These are phyloP conservation scores for Leccinum obscurum DNA, from an alignment of 768 basidiomycete species.

Conservation along the genomic window DNA sequence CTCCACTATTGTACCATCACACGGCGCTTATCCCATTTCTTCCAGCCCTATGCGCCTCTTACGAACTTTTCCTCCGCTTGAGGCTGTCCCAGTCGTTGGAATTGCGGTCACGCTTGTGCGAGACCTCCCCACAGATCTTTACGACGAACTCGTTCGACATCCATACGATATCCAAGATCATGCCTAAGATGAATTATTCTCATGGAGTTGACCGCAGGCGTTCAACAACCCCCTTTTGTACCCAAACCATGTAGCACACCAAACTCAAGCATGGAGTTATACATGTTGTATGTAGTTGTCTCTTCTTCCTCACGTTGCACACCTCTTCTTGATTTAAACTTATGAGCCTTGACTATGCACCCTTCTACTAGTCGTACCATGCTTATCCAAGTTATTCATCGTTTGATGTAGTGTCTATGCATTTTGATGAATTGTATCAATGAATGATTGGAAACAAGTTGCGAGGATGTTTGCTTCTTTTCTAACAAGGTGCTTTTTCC, in stretches of 20 bases:
- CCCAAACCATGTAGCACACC: constrained; percentile 26
- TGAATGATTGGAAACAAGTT: not conserved
- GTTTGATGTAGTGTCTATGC: not conserved
- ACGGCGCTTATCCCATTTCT: constrained; percentile 2
- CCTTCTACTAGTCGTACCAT: not conserved
- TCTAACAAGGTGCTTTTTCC: not conserved
- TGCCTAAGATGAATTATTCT: constrained; percentile 11
- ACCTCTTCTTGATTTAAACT: not conserved
- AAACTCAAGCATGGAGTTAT: not conserved
- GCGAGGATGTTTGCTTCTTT: not conserved
- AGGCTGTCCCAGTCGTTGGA: constrained; percentile 84
- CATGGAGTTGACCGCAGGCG: constrained; percentile 15
- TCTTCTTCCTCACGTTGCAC: not conserved
- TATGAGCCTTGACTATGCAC: not conserved
- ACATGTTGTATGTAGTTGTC: constrained; percentile 19
- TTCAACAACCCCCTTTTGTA: constrained; percentile 12
- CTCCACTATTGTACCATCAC: not conserved
- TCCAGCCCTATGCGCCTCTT: constrained; percentile 90
- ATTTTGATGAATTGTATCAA: not conserved
- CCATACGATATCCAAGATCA: constrained; percentile 58
- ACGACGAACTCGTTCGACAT: constrained; percentile 87
- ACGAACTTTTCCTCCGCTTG: constrained; percentile 89
- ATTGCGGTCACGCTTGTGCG: constrained; percentile 94
- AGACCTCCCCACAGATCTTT: constrained; percentile 83
- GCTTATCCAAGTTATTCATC: not conserved